These are phyloP conservation scores for Malus hybrid DNA, from an alignment of 331 rosid genomes.

Conservation along the genomic window DNA sequence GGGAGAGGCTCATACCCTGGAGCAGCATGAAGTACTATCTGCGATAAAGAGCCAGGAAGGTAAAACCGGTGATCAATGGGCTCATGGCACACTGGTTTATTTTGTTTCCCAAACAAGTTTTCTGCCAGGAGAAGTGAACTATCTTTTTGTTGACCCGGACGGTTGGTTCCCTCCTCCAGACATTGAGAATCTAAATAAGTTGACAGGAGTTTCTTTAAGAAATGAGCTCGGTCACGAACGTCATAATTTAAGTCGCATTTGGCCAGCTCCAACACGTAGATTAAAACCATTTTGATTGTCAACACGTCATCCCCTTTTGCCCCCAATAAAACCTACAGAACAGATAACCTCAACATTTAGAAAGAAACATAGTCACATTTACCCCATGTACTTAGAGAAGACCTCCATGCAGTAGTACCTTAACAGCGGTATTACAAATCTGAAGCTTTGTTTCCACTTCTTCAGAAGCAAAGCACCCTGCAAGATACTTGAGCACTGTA, in stretches of 20 bases:
- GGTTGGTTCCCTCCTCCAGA: conserved; percentile 26
- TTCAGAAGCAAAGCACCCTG: conserved; percentile 76
- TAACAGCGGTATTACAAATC: conserved; percentile 69
- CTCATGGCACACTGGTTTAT: conserved; percentile 40
- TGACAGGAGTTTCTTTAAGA: conserved; percentile 50
- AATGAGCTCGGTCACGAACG: conserved; percentile 80
- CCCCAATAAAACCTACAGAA: conserved; percentile 52
- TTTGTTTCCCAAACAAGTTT: conserved; percentile 46
- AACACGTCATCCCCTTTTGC: conserved; percentile 44
- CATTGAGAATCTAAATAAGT: conserved; percentile 42
- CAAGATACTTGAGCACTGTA: conserved; percentile 77
- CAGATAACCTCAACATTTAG: conserved; percentile 19
- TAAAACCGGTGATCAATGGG: conserved; percentile 61
- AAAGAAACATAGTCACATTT: not conserved
- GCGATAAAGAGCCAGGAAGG: conserved; percentile 98
- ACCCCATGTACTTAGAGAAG: not conserved
- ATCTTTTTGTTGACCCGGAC: conserved; percentile 27
- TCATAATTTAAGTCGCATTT: conserved; percentile 71
- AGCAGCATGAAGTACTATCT: conserved; percentile 95
- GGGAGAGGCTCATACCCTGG: conserved; percentile 99
- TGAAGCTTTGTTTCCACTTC: conserved; percentile 84
- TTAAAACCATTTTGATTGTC: conserved; percentile 42
- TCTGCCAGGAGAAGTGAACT: conserved; percentile 46
- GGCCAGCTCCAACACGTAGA: conserved; percentile 78
- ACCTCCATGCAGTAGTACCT: conserved; percentile 39